phyloP scores from a whole-genome alignment of 768 basidiomycete species.

The Hygrocybe coccinea region DNA sequence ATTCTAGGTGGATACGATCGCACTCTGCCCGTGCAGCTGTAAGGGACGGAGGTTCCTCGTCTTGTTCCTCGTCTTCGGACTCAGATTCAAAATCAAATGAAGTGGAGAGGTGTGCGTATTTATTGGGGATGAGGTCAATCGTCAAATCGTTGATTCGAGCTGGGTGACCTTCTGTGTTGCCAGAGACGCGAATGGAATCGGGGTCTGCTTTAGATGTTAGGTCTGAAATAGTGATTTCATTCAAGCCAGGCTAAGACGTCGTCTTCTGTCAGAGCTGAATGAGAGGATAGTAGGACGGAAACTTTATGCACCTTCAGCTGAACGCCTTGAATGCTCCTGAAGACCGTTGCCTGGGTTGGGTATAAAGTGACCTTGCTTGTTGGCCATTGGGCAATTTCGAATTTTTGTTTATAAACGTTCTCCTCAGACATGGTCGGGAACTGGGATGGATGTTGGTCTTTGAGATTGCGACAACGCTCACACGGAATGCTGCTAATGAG shows the following conservation, averaged over 20 bases:
- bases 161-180: neutral
- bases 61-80: neutral
- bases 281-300: neutral
- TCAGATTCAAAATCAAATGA: neutral
- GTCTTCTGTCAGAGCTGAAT: neutral
- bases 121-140: slow-evolving; percentile 2
- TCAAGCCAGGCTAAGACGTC: neutral
- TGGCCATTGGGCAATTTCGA: neutral
- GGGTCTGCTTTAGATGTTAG: neutral
- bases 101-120: neutral
- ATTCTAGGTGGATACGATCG: neutral
- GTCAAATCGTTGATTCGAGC: neutral
- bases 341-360: neutral
- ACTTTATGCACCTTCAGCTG: neutral
- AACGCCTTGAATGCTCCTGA: neutral
- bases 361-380: slow-evolving; percentile 2
- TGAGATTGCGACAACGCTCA: too few relatives aligned
- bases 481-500: too few relatives aligned
- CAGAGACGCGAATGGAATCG: slow-evolving; percentile 2
- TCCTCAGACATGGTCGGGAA: neutral
- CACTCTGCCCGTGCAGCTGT: neutral
- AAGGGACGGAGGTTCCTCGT: neutral
- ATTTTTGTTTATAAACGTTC: slow-evolving; percentile 2
- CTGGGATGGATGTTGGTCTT: too few relatives aligned
- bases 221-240: slow-evolving; percentile 1